Evolutionary conservation across 129 eudicot genomes (phyloP), one percentile per base, ranked within the genome.

Genomic region (Ambrosia trifida): DNA sequence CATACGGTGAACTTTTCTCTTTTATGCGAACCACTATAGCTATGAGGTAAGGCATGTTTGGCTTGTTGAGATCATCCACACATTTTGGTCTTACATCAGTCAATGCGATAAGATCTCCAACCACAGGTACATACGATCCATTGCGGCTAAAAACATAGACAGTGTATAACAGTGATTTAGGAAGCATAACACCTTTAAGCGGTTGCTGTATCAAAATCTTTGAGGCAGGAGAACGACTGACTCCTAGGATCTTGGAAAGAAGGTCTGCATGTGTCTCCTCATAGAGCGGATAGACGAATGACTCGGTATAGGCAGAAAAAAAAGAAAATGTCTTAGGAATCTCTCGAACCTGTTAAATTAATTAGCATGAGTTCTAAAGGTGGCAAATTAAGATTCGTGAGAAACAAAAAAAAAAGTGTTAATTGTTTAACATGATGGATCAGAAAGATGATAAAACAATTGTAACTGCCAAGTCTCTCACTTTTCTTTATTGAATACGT

Each of bases 241-340:
- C 66, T 79, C 65, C 64, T 10, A 35, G 70, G 24, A 89, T 20
- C 47, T 76, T 76, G 8, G 95, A 90, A 32, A 30, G 63, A 71
- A 87, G 60, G 68, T 87, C 96, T 5, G 84, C 87, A 17, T 62
- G 85, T 31, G 91, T 79, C 78, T 90, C 95, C 76, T 85, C 96
- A 17, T 81, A 57, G 28, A 90, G 85, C 0, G 87, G 95, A 44
- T 36, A 20, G 11, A 68, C 24, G 51, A 84, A 90, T 19, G 85
- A 78, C 14, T 73, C 58, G 57, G 78, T 41, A 47, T 87, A 90
- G 1, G 46, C 35, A 7, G 75, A 54, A 9, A 33, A 63, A 11
- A 88, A 75, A 1, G 70, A 52, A 73, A 90, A 90, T 50, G 84
- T 82, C 63, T 44, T 70, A 0, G 88, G 88, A 35, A 90, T 87